Percentiles rank a stretch among this genome's conserved stretches.
These are phyloP conservation scores for Ophiostoma angusticollis DNA, from an alignment of 2,329 filamentous ascomycete species.

Conservation along the genomic window DNA sequence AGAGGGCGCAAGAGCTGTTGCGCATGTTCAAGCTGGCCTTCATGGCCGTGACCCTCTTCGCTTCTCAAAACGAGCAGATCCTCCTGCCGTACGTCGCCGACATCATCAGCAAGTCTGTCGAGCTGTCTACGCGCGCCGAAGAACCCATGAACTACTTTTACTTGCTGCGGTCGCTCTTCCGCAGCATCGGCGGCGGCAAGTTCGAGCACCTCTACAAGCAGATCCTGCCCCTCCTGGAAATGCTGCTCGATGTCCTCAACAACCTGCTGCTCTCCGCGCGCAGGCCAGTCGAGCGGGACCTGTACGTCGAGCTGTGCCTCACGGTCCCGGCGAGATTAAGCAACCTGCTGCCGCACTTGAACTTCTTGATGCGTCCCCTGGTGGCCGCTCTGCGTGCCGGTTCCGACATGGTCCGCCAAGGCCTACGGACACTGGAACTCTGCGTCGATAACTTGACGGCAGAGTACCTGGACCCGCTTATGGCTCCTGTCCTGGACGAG, in stretches of 20 bases:
- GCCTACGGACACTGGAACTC: slow-evolving; percentile 80
- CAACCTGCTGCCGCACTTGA: slow-evolving; percentile 87
- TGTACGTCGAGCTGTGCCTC: slow-evolving; percentile 93
- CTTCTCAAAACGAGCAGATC: slow-evolving; percentile 87
- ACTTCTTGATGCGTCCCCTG: slow-evolving; percentile 90
- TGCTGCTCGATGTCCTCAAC: slow-evolving; percentile 94
- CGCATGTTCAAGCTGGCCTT: slow-evolving; percentile 96
- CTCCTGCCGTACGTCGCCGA: slow-evolving; percentile 91
- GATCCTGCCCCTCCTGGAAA: slow-evolving; percentile 88
- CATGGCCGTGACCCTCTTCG: slow-evolving; percentile 97
- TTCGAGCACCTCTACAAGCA: slow-evolving; percentile 99
- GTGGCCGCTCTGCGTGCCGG: slow-evolving; percentile 90
- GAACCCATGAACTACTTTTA: slow-evolving; percentile 99
- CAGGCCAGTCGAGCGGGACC: slow-evolving; percentile 79
- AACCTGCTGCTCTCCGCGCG: slow-evolving; percentile 82
- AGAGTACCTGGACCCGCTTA: slow-evolving; percentile 95
- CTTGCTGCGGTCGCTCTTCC: slow-evolving; percentile 78
- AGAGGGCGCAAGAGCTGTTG: slow-evolving; percentile 83
- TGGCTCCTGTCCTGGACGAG: slow-evolving; percentile 97
- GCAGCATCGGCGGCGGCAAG: slow-evolving; percentile 91
- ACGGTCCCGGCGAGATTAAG: slow-evolving; percentile 91
- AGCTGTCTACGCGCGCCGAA: slow-evolving; percentile 86
- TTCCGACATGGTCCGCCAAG: slow-evolving; percentile 88
- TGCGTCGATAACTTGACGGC: slow-evolving; percentile 97
- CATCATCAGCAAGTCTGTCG: slow-evolving; percentile 94